Conservation (phyloP, 1,284 basidiomycete species). For the Spongiforma sp. region DNA sequence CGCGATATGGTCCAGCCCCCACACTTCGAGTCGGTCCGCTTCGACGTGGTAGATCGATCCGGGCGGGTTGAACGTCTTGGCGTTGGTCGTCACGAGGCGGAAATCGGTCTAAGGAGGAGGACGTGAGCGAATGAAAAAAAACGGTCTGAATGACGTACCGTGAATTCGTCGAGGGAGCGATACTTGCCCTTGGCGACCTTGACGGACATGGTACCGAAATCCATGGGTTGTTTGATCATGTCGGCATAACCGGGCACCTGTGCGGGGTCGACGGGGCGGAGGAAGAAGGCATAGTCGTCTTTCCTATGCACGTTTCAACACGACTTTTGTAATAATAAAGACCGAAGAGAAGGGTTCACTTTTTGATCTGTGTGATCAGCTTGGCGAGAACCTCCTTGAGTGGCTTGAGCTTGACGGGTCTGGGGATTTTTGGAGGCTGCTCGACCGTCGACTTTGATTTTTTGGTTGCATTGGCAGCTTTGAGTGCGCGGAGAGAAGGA, state of each 20-base stretch:
- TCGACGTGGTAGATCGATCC: slow-evolving; percentile 74
- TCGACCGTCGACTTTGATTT: slow-evolving; percentile 34
- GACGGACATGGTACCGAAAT: slow-evolving; percentile 77
- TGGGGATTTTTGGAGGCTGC: slow-evolving; percentile 45
- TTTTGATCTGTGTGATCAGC: slow-evolving; percentile 75
- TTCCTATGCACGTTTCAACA: slow-evolving; percentile 53
- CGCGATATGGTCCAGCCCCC: slow-evolving; percentile 72
- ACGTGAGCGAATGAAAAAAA: not conserved
- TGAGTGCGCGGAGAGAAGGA: slow-evolving; percentile 45
- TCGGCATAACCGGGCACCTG: slow-evolving; percentile 75
- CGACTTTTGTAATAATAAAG: too few species aligned
- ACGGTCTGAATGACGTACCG: slow-evolving; percentile 49
- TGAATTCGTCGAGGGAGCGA: slow-evolving; percentile 76
- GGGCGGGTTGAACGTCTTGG: slow-evolving; percentile 75
- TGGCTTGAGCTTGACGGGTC: slow-evolving; percentile 76
- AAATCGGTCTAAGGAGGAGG: slow-evolving; percentile 58
- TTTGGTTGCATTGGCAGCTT: slow-evolving; percentile 39
- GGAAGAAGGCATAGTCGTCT: slow-evolving; percentile 87
- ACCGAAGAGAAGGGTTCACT: slow-evolving; percentile 44
- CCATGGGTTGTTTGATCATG: slow-evolving; percentile 78
- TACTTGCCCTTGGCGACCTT: slow-evolving; percentile 72
- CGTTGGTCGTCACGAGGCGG: slow-evolving; percentile 72
- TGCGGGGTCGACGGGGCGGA: slow-evolving; percentile 67
- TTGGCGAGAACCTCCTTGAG: slow-evolving; percentile 72
- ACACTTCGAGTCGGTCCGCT: slow-evolving; percentile 69